phyloP scores from a whole-genome alignment of 768 basidiomycete species.

The Tremella mesenterica region DNA sequence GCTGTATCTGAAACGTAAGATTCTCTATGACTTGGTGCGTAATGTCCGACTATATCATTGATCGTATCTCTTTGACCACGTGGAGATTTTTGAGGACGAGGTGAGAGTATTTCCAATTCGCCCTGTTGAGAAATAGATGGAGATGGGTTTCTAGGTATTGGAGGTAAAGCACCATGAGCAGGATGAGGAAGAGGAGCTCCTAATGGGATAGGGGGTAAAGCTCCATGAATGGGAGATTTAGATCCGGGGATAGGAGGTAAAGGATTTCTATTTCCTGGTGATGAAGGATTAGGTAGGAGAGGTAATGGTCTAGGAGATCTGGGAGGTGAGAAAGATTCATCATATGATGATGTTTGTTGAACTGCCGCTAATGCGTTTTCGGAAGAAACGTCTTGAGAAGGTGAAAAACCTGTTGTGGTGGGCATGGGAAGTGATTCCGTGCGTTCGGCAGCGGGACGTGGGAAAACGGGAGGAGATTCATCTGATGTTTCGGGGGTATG shows the following conservation, averaged over 20 bases:
- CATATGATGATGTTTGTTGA: too few species aligned
- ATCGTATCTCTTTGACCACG: constrained; percentile 15
- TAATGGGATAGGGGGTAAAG: too few species aligned
- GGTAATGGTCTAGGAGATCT: neutral
- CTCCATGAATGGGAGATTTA: too few species aligned
- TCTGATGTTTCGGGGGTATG: constrained; percentile 4
- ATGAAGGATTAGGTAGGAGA: neutral
- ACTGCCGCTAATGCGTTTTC: too few species aligned
- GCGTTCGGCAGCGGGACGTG: neutral
- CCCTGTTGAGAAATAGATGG: neutral
- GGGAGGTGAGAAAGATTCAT: neutral
- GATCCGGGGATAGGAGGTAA: too few species aligned
- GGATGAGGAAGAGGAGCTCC: too few species aligned
- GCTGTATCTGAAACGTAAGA: constrained; percentile 1
- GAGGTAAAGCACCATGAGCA: too few species aligned
- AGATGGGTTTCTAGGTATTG: too few species aligned
- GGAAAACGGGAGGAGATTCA: neutral
- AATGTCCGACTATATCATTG: constrained; percentile 15
- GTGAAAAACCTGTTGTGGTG: too few species aligned
- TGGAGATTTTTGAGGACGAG: constrained; percentile 4
- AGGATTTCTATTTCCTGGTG: too few species aligned
- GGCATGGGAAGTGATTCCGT: too few species aligned
- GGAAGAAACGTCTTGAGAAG: too few species aligned
- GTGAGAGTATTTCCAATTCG: constrained; percentile 5
- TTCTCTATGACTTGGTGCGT: constrained; percentile 6